phyloP scores from a whole-genome alignment of 2,329 filamentous ascomycete genomes.

The Mollisiaceae sp. region DNA sequence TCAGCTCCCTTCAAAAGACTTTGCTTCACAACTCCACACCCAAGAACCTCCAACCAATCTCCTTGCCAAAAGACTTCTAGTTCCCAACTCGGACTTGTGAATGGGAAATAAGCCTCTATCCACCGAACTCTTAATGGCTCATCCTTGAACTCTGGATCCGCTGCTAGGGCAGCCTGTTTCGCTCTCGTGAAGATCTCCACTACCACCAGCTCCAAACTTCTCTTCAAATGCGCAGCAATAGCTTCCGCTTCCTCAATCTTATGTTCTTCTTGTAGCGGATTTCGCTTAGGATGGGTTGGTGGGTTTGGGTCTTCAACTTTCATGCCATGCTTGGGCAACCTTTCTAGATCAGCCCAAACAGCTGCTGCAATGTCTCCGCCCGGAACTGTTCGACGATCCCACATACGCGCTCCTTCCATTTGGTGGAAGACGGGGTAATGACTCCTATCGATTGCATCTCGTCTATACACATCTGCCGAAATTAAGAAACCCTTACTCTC shows the following conservation, averaged over 20 bases:
- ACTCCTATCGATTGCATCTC: conserved; percentile 91
- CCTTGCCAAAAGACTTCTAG: conserved; percentile 93
- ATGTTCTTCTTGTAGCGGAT: conserved; percentile 82
- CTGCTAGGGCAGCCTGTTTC: conserved; percentile 61
- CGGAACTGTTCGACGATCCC: conserved; percentile 71
- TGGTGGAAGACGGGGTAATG: conserved; percentile 99
- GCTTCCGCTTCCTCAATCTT: conserved; percentile 78
- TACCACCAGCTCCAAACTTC: conserved; percentile 87
- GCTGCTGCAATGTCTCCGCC: conserved; percentile 64
- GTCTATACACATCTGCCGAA: conserved; percentile 91
- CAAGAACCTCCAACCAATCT: conserved; percentile 94
- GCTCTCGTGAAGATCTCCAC: conserved; percentile 86
- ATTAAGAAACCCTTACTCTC: conserved; percentile 83
- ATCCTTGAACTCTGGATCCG: conserved; percentile 53
- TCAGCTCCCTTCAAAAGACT: conserved; percentile 78
- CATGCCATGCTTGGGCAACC: conserved; percentile 74
- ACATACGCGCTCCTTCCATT: conserved; percentile 93
- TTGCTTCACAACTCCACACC: conserved; percentile 90
- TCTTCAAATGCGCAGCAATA: conserved; percentile 83
- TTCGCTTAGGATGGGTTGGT: conserved; percentile 75
- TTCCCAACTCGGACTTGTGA: conserved; percentile 95
- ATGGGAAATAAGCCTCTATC: conserved; percentile 98
- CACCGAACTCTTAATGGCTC: conserved; percentile 87
- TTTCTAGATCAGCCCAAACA: conserved; percentile 72
- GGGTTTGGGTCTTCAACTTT: conserved; percentile 85